A percentile compares a stretch with the other conserved stretches of the same genome.
phyloP scores from a whole-genome alignment of 805 yeast species.

The Debaryomyces prosopidis region DNA sequence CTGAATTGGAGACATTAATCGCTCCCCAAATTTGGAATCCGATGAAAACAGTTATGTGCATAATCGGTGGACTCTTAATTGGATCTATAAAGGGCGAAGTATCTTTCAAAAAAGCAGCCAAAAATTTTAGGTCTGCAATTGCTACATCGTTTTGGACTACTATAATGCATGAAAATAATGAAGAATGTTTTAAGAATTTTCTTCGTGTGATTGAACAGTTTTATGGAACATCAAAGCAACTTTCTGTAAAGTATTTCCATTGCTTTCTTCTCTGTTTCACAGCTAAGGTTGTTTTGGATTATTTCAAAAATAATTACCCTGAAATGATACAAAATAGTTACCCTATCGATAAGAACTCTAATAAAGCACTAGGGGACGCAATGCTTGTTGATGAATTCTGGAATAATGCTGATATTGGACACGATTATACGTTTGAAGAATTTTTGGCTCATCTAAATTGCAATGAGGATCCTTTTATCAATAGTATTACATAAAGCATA shows the following conservation, averaged over 20 bases:
- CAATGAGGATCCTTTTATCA: not conserved
- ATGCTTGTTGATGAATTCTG: not conserved
- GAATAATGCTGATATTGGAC: not conserved
- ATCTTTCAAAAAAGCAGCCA: slow-evolving; percentile 3
- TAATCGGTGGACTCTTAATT: slow-evolving; percentile 2
- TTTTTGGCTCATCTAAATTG: not conserved
- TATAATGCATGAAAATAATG: too few relatives aligned
- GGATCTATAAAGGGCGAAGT: slow-evolving; percentile 4
- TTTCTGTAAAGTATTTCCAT: not conserved
- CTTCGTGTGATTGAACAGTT: not conserved
- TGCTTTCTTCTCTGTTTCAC: not conserved
- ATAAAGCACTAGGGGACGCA: not conserved
- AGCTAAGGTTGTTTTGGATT: not conserved
- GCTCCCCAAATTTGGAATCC: slow-evolving; percentile 6
- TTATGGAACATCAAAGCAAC: not conserved
- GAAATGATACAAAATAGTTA: not conserved
- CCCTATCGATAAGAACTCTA: not conserved
- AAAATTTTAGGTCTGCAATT: slow-evolving; percentile 6
- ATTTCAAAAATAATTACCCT: not conserved
- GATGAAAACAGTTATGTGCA: not conserved
- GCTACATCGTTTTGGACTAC: not conserved
- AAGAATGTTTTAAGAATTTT: too few relatives aligned
- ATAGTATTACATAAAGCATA: not conserved
- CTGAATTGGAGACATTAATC: slow-evolving; percentile 7
- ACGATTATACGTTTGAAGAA: not conserved